Evolutionary conservation across 352 stramenopile species (phyloP), one percentile per base, ranked within the genome.

Genomic region (Globisporangium rhizosaccharum): DNA sequence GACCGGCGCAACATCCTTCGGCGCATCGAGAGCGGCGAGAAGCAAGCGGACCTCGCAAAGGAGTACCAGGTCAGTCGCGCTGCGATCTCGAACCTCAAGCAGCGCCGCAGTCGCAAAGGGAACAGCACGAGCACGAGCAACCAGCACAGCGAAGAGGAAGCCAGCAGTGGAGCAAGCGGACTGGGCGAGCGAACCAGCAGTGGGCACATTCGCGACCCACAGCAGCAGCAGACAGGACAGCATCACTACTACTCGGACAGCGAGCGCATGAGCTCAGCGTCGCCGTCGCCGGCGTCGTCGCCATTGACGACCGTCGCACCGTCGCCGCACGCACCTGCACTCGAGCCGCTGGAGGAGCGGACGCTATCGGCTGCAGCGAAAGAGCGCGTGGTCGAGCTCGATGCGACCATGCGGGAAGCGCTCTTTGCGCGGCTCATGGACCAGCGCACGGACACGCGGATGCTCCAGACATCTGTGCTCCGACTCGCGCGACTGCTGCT

Each of bases 61-160:
- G 79, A 87, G 53, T 87, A 80, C 55, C 63, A 78, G 23, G 77
- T 87, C 23, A 85, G 71, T 56, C 77, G 77, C 20, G 75, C 77
- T 0, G 75, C 77, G n/a, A 87, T 87, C 53, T 87, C 75, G 54
- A 87, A 87, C 60, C 55, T 87, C 37, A 76, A 85, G 58, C 84
- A 87, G 57, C 73, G 83, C 45, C 62, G 77, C 2, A 71, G 76
- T 28, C 63, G 75, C 11, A 72, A 68, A 36, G 30, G 30, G 30
- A 36, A 3, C 30, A 36, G 9, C 30, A 9, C 9, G 50, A 44
- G 18, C 28, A 28, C 9, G 28, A 54, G 28, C 30, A 54, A 7
- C 50, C 15, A 54, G 15, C 17, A 14, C 50, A 33, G 26, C 15
- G 17, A n/a, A n/a, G 47, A 25, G 26, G 26, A 41, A 23, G 25